Conservation (phyloP, 2,329 filamentous ascomycete species). For the Alternaria tenuissima region DNA sequence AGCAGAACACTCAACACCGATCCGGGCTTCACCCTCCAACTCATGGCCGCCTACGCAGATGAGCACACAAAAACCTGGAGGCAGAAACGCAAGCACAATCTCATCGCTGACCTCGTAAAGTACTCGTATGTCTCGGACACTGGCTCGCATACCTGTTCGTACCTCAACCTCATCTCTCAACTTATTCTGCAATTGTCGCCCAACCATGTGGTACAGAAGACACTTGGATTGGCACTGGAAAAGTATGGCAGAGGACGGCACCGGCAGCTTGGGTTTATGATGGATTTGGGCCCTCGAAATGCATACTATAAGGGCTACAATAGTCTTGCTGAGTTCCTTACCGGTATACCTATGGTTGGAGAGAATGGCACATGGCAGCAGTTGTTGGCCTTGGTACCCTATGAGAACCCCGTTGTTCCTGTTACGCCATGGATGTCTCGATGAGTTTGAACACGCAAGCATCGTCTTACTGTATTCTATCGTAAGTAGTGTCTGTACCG, state of each 20-base stretch:
- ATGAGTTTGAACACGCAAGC: too few species aligned
- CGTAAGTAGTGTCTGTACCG: too few species aligned
- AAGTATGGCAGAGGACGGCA: not conserved
- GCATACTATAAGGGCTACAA: not conserved
- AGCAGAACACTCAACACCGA: not conserved
- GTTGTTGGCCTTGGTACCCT: not conserved
- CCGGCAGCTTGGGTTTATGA: too few species aligned
- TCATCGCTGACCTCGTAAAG: not conserved
- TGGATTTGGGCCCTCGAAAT: too few species aligned
- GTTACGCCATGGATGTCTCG: too few species aligned
- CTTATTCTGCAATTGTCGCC: not conserved
- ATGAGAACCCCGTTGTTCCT: too few species aligned
- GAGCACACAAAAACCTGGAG: not conserved
- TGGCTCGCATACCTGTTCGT: not conserved
- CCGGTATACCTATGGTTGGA: not conserved
- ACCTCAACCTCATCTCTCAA: not conserved
- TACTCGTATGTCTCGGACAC: too few species aligned
- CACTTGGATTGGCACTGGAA: not conserved
- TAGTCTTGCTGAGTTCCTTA: not conserved
- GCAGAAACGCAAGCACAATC: not conserved
- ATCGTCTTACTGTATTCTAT: too few species aligned
- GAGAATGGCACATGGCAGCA: not conserved
- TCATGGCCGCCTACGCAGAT: not conserved
- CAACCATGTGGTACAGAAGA: not conserved
- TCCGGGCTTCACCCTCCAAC: not conserved